Evolutionary conservation across 495 filamentous ascomycete species (phyloP).

Genomic region (Penicillium maclennaniae): DNA sequence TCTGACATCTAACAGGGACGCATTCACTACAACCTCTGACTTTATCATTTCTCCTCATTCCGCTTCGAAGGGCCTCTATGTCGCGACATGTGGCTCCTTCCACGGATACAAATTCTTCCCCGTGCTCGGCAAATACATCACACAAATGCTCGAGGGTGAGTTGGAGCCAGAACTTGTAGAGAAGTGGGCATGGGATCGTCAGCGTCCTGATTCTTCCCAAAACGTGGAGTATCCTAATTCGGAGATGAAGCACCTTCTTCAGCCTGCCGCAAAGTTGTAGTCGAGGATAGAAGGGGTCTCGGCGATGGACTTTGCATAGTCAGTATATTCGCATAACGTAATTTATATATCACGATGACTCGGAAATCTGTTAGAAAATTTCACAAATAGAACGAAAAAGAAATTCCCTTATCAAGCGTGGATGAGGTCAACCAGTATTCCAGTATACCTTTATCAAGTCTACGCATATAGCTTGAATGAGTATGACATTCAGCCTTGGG

Average conservation of each 20-base stretch:
- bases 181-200: conserved; percentile 59
- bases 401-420: no score
- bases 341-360: background rate
- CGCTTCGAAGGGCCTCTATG: conserved; percentile 42
- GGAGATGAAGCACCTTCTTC: conserved; percentile 34
- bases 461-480: no score
- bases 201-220: conserved; percentile 30
- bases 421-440: no score
- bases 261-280: conserved; percentile 38
- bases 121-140: conserved; percentile 55
- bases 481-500: no score
- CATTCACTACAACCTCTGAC: conserved; percentile 46
- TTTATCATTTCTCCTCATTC: conserved; percentile 57
- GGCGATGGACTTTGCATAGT: background rate
- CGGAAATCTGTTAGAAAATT: no score
- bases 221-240: conserved; percentile 35
- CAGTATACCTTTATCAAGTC: no score
- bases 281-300: background rate
- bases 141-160: conserved; percentile 49
- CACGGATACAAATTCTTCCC: conserved; percentile 61
- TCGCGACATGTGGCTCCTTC: conserved; percentile 49
- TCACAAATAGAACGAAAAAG: no score
- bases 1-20: conserved; percentile 27
- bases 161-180: conserved; percentile 37
- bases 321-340: background rate